Evolutionary conservation across 169 alveolate genomes (phyloP).

Genomic region (Plasmodium vivax): DNA sequence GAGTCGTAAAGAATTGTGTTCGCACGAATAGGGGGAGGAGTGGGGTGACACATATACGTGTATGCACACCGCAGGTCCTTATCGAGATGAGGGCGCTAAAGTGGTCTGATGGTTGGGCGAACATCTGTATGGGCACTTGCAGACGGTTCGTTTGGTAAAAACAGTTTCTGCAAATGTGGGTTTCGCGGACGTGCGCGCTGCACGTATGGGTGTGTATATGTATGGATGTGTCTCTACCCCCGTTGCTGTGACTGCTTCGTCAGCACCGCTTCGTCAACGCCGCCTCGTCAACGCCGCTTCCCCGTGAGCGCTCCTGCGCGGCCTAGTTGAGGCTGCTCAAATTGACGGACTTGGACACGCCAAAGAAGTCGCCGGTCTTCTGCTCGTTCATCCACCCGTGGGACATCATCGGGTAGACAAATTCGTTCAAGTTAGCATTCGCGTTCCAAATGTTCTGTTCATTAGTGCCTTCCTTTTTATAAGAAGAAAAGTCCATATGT

Average conservation of each 20-base stretch:
- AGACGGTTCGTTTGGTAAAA: not conserved
- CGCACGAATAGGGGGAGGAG: not conserved
- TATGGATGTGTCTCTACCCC: not conserved
- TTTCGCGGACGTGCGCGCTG: not conserved
- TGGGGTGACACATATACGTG: not conserved
- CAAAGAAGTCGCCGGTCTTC: constrained; percentile 40
- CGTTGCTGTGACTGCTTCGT: not conserved
- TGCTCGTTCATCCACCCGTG: constrained; percentile 25
- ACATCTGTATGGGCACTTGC: not conserved
- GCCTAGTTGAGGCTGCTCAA: constrained; percentile 40
- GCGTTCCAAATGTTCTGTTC: constrained; percentile 52
- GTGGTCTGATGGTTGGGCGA: not conserved
- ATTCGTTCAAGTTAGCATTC: constrained; percentile 32
- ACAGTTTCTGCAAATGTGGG: not conserved
- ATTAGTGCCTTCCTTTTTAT: constrained; percentile 46
- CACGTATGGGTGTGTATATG: not conserved
- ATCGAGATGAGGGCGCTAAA: not conserved
- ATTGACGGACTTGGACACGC: constrained; percentile 57
- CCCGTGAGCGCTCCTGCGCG: not conserved
- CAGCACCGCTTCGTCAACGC: too few species aligned
- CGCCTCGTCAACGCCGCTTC: too few species aligned
- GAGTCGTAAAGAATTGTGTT: constrained; percentile 18
- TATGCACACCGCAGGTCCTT: not conserved
- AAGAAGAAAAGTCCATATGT: constrained; percentile 10
- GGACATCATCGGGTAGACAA: constrained; percentile 20